phyloP scores from a whole-genome alignment of 2,329 filamentous ascomycete species.

The Lachnellula hyalina region DNA sequence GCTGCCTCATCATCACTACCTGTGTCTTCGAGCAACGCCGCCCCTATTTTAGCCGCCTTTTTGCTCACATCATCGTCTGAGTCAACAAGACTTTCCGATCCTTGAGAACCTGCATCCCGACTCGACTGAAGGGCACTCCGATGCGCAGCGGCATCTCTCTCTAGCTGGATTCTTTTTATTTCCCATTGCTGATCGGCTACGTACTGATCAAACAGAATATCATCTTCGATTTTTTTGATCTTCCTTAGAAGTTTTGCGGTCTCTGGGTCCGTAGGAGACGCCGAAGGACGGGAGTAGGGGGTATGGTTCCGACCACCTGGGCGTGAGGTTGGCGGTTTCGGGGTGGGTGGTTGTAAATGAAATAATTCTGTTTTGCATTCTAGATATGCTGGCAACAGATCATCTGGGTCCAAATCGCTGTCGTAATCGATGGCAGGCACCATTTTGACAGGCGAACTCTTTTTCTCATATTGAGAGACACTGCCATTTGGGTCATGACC shows the following conservation, averaged over 20 bases:
- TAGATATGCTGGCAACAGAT: slow-evolving; percentile 70
- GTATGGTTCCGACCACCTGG: slow-evolving; percentile 8
- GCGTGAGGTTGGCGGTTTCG: slow-evolving; percentile 35
- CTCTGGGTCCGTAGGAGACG: slow-evolving; percentile 32
- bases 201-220: slow-evolving; percentile 67
- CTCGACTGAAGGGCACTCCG: slow-evolving; percentile 5
- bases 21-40: slow-evolving; percentile 51
- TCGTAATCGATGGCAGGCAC: slow-evolving; percentile 45
- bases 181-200: slow-evolving; percentile 64
- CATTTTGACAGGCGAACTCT: slow-evolving; percentile 17
- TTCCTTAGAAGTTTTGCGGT: slow-evolving; percentile 66
- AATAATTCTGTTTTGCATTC: slow-evolving; percentile 67
- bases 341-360: slow-evolving; percentile 47
- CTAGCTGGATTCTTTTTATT: slow-evolving; percentile 50
- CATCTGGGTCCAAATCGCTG: slow-evolving; percentile 69
- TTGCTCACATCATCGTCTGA: slow-evolving; percentile 43
- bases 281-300: slow-evolving; percentile 12
- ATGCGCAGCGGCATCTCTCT: slow-evolving; percentile 46
- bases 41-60: slow-evolving; percentile 54
- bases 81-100: slow-evolving; percentile 33
- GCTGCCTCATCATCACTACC: slow-evolving; percentile 48
- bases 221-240: slow-evolving; percentile 69
- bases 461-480: slow-evolving; percentile 15
- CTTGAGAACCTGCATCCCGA: slow-evolving; percentile 20
- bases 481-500: slow-evolving; percentile 8